Conservation (phyloP, 2,329 filamentous ascomycete genomes). For the Colletotrichum acutatum region DNA sequence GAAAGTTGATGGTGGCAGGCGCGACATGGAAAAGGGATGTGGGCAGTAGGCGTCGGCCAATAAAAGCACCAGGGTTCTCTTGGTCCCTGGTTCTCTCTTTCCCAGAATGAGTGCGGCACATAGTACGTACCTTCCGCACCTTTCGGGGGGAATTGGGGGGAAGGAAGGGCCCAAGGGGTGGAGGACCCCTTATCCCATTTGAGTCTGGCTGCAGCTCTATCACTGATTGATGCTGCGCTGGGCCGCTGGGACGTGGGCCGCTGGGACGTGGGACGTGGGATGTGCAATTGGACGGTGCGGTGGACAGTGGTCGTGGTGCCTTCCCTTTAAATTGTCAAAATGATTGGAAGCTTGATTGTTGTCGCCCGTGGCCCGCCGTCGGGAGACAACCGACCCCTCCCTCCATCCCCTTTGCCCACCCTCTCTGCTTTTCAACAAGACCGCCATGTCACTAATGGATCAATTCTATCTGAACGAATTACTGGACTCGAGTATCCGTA, state of each 20-base stretch:
- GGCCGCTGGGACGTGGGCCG: not conserved
- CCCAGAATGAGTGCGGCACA: not conserved
- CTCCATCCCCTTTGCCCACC: not conserved
- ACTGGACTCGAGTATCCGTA: not conserved
- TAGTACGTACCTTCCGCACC: conserved; percentile 4
- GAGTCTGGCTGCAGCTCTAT: not conserved
- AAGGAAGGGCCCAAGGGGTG: conserved; percentile 4
- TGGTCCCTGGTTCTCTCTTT: not conserved
- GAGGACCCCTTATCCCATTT: conserved; percentile 24
- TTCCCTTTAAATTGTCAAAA: conserved; percentile 16
- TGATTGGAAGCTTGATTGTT: not conserved
- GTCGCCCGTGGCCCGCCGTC: not conserved
- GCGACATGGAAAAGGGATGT: conserved; percentile 20
- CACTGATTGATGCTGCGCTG: not conserved
- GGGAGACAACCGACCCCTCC: not conserved
- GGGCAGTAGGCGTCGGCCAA: conserved; percentile 18
- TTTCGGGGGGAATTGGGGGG: not conserved
- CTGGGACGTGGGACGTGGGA: conserved; percentile 1
- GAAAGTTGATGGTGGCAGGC: not conserved
- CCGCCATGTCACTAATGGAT: not conserved
- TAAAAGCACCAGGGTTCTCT: not conserved
- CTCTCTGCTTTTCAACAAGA: not conserved
- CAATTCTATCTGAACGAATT: conserved; percentile 15
- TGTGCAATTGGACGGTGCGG: conserved; percentile 25
- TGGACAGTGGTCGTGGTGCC: too few species aligned